Base-by-base conservation (phyloP, 345 rosid species). In the Populus deltoides region DNA sequence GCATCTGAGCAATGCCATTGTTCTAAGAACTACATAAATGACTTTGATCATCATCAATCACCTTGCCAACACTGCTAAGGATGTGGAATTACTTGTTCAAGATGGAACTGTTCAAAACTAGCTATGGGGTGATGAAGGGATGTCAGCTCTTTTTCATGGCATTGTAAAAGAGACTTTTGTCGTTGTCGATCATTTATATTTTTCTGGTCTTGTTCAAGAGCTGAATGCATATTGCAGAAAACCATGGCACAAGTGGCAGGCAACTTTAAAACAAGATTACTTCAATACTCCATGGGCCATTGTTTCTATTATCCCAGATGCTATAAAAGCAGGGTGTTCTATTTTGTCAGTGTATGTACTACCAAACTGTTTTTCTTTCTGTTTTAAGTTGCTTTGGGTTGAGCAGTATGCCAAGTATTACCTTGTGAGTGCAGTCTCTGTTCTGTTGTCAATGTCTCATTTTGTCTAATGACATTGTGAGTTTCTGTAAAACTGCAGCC, bases 1-100 rank as follows among this genome's bases (percentile, higher is more conserved):
- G 78, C 81, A 7, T 81, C 59, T 22, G 76, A 81, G 75, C 65
- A 25, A 33, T 70, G 72, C 22, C 69, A 78, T 33, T 33, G 72
- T 43, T 9, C 11, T 70, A 41, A 63, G 38, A 25, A 24, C 6
- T 76, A 51, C 25, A 38, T 66, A 3, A 76, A 51, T 71, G 79
- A 66, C 33, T 76, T 25, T 77, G 8, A n/a, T 65, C 4, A 36
- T 81, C 7, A 77, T 77, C 67, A 67, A 39, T 41, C 45, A 39
- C 38, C 78, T 77, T 6, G 51, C 68, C 12, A 66, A 78, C 69
- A n/a, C 76, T 33, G 36, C 74, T 2, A 43, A 75, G 0, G 85
- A 82, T 66, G 77, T 66, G 22, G 77, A 82, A 35, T 12, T 75
- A 16, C 74, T 78, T 6, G 73, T 43, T 20, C 20, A 51, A 6